Conservation (phyloP, 345 rosid species). For the Dipteronia dyeriana region DNA sequence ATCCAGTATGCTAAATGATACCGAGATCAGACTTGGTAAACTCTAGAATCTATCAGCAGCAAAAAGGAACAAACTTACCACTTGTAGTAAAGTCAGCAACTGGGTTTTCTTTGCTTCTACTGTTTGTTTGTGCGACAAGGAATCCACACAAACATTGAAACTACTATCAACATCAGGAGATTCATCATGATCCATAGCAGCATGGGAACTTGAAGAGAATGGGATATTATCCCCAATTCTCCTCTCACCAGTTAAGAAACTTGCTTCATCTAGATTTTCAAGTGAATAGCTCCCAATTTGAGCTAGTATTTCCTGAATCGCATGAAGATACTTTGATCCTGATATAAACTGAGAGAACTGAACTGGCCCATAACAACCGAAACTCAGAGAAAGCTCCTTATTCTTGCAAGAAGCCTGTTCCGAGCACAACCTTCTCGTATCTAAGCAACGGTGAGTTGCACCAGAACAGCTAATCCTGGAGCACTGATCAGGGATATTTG, state of each 20-base stretch:
- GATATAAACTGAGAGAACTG: slow-evolving; percentile 45
- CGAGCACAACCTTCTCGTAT: slow-evolving; percentile 39
- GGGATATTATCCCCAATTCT: slow-evolving; percentile 27
- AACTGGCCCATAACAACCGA: slow-evolving; percentile 33
- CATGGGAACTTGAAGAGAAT: slow-evolving; percentile 25
- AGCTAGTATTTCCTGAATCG: slow-evolving; percentile 82
- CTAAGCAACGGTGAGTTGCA: slow-evolving; percentile 34
- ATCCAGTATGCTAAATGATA: neutral
- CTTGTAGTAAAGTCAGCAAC: slow-evolving; percentile 66
- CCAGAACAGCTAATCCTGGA: slow-evolving; percentile 47
- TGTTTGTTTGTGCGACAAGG: slow-evolving; percentile 30
- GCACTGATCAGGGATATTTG: slow-evolving; percentile 53
- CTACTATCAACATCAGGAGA: slow-evolving; percentile 28
- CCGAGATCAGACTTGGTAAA: neutral
- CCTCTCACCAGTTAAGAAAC: slow-evolving; percentile 31
- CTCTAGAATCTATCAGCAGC: neutral
- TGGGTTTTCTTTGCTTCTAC: slow-evolving; percentile 62
- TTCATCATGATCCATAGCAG: slow-evolving; percentile 27
- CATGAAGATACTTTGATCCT: slow-evolving; percentile 71
- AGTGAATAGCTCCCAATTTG: slow-evolving; percentile 77
- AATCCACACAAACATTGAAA: slow-evolving; percentile 30
- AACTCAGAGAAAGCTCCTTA: slow-evolving; percentile 55
- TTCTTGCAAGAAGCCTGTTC: slow-evolving; percentile 59
- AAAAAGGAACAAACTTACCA: slow-evolving; percentile 49
- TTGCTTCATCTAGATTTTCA: slow-evolving; percentile 46